phyloP scores from a whole-genome alignment of 2,329 filamentous ascomycete genomes.

The Aspergillus glaucus region DNA sequence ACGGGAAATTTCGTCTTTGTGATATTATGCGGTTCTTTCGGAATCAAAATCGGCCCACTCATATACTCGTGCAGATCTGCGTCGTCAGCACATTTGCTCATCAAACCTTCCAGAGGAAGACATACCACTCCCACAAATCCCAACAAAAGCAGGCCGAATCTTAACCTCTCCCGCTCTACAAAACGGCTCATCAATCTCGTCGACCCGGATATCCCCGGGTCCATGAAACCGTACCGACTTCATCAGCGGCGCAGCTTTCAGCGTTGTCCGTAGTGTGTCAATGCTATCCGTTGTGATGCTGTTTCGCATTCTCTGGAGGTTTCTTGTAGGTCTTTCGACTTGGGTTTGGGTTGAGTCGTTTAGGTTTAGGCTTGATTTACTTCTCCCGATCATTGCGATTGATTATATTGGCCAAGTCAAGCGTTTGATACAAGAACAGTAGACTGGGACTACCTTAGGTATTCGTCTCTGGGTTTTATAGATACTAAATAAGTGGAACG shows the following conservation, averaged over 20 bases:
- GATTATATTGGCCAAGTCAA: too few species aligned
- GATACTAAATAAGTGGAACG: too few species aligned
- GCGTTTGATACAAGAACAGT: too few species aligned
- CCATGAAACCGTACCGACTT: conserved; percentile 33
- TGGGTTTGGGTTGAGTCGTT: not conserved
- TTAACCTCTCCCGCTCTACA: conserved; percentile 49
- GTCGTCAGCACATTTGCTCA: not conserved
- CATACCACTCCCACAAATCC: conserved; percentile 29
- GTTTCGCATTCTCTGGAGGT: not conserved
- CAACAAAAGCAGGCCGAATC: conserved; percentile 28
- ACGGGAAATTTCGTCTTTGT: conserved; percentile 54
- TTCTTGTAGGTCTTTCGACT: not conserved
- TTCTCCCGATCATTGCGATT: not conserved
- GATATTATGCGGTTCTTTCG: conserved; percentile 49
- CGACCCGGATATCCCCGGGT: conserved; percentile 28
- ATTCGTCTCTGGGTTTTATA: too few species aligned
- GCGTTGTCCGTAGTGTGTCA: not conserved
- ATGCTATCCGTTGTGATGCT: not conserved
- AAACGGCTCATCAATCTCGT: conserved; percentile 27
- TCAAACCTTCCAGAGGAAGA: not conserved
- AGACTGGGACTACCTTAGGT: too few species aligned
- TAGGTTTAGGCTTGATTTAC: not conserved
- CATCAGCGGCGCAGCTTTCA: conserved; percentile 15
- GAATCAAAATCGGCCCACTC: conserved; percentile 44
- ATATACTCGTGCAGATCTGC: conserved; percentile 50